Percentiles rank a stretch among this genome's conserved stretches.
These are phyloP conservation scores for Fusarium begoniae DNA, from an alignment of 2,329 filamentous ascomycete genomes.

Conservation along the genomic window DNA sequence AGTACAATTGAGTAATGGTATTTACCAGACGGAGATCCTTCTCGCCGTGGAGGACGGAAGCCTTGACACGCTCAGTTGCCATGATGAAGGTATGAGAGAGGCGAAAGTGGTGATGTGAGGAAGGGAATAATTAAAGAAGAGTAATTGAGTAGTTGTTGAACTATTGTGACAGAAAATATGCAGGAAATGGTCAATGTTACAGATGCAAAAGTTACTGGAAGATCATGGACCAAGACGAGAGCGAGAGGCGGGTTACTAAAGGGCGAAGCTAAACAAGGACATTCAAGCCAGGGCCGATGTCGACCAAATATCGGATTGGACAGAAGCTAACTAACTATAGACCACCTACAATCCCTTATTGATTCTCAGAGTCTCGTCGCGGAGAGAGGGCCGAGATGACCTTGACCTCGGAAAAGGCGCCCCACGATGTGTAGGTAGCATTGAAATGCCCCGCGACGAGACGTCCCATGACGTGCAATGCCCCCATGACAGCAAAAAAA, in stretches of 20 bases:
- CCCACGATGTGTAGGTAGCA: constrained; percentile 11
- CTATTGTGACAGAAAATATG: not conserved
- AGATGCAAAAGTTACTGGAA: constrained; percentile 12
- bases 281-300: constrained; percentile 12
- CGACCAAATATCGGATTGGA: constrained; percentile 15
- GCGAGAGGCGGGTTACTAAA: constrained; percentile 25
- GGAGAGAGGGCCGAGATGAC: constrained; percentile 35
- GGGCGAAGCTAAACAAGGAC: not conserved
- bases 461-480: constrained; percentile 27
- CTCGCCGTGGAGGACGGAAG: constrained; percentile 64
- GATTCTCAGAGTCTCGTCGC: not conserved
- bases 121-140: not conserved
- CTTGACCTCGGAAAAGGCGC: constrained; percentile 13
- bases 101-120: not conserved
- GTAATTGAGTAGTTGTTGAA: constrained; percentile 1
- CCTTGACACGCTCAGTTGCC: constrained; percentile 50
- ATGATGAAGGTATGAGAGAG: constrained; percentile 30
- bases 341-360: not conserved
- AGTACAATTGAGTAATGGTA: not conserved
- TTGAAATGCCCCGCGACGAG: constrained; percentile 10
- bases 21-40: constrained; percentile 61
- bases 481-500: constrained; percentile 28
- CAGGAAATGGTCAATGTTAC: not conserved
- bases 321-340: not conserved
- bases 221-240: constrained; percentile 6